Percentiles rank a stretch among this genome's conserved stretches.
phyloP scores from a whole-genome alignment of 768 basidiomycete genomes.

The Suillus plorans region DNA sequence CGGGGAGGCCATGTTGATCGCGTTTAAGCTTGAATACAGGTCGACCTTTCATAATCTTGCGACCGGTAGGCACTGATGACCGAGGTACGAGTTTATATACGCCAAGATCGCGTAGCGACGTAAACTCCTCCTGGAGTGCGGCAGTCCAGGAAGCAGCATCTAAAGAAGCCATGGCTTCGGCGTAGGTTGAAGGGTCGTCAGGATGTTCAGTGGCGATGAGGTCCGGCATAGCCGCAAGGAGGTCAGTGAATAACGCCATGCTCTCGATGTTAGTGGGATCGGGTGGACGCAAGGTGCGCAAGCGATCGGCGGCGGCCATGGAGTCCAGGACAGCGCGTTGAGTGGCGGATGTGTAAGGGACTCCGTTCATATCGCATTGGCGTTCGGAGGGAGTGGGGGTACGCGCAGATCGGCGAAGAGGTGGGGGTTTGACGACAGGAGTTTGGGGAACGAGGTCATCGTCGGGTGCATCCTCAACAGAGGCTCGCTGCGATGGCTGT shows the following conservation, averaged over 20 bases:
- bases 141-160: constrained; percentile 22
- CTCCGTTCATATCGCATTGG: no score
- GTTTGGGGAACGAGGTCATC: no score
- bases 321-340: no score
- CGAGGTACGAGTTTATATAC: constrained; percentile 4
- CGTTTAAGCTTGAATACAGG: constrained; percentile 32
- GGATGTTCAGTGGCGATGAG: background rate
- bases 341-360: no score
- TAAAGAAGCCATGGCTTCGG: constrained; percentile 17
- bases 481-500: no score
- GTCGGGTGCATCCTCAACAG: no score
- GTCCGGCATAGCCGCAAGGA: background rate
- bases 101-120: background rate
- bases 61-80: constrained; percentile 15
- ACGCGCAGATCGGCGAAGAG: no score
- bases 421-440: no score
- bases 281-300: no score
- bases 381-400: no score
- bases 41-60: constrained; percentile 20
- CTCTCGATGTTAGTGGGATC: no score
- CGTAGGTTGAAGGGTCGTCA: constrained; percentile 17
- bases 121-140: constrained; percentile 11
- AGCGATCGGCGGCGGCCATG: no score
- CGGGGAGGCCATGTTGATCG: constrained; percentile 20
- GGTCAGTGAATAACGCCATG: background rate